Evolutionary conservation across 495 filamentous ascomycete species (phyloP).

Genomic region (Bathelium albidoporum): DNA sequence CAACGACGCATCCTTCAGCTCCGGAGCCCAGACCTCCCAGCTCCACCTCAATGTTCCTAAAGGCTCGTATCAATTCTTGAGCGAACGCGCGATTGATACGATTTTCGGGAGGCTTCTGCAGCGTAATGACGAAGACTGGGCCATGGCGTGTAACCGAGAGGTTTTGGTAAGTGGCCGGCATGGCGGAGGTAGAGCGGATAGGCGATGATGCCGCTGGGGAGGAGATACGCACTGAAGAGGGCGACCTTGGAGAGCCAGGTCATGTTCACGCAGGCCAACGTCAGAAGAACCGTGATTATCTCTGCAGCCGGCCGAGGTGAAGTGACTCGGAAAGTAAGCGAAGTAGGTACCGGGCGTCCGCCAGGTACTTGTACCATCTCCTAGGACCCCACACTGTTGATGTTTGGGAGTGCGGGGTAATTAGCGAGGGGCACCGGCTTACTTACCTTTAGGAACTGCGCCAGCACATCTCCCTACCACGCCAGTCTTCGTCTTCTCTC

Average conservation of each 20-base stretch:
- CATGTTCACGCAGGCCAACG: neutral
- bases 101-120: constrained; percentile 43
- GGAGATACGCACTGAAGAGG: neutral
- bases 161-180: constrained; percentile 1
- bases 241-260: neutral
- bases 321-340: neutral
- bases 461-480: no score
- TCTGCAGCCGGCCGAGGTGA: neutral
- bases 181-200: constrained; percentile 1
- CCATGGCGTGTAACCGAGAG: constrained; percentile 12
- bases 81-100: constrained; percentile 36
- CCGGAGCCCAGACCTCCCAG: constrained; percentile 28
- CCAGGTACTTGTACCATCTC: neutral
- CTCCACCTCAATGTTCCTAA: constrained; percentile 33
- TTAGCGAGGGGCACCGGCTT: neutral
- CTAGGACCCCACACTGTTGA: neutral
- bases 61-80: constrained; percentile 41
- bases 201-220: neutral
- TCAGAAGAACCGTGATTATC: neutral
- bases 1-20: constrained; percentile 39
- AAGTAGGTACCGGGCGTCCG: neutral
- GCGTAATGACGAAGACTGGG: constrained; percentile 41
- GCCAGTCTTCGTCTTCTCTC: no score
- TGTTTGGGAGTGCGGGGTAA: neutral
- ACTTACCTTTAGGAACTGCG: no score